Percentiles rank a stretch among this genome's conserved stretches.
phyloP scores from a whole-genome alignment of 495 filamentous ascomycete genomes.

The Penicillium lagena region DNA sequence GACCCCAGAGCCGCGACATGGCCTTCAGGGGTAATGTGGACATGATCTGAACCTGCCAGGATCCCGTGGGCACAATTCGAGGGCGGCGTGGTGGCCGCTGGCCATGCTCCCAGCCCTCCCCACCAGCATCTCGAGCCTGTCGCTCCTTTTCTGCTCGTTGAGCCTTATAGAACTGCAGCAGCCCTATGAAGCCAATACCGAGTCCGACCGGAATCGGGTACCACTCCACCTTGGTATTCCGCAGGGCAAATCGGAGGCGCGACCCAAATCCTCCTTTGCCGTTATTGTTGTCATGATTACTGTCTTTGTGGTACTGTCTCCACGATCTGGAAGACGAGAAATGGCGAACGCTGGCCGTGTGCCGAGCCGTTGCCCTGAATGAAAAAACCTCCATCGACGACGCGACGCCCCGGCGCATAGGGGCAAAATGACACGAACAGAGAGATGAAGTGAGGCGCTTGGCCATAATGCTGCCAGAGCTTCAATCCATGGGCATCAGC shows the following conservation, averaged over 20 bases:
- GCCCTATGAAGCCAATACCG: slow-evolving; percentile 80
- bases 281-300: slow-evolving; percentile 26
- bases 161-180: slow-evolving; percentile 76
- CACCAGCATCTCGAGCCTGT: slow-evolving; percentile 42
- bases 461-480: slow-evolving; percentile 27
- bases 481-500: slow-evolving; percentile 25
- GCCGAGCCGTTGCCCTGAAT: slow-evolving; percentile 33
- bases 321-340: slow-evolving; percentile 36
- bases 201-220: slow-evolving; percentile 90
- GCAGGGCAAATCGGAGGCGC: slow-evolving; percentile 54
- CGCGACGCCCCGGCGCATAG: slow-evolving; percentile 20
- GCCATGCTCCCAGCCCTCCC: slow-evolving; percentile 37
- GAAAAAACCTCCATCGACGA: slow-evolving; percentile 32
- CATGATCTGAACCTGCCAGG: slow-evolving; percentile 97
- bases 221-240: slow-evolving; percentile 81
- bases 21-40: slow-evolving; percentile 93
- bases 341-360: slow-evolving; percentile 26
- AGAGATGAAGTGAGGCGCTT: slow-evolving; percentile 28
- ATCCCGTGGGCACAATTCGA: slow-evolving; percentile 74
- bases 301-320: slow-evolving; percentile 30
- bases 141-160: slow-evolving; percentile 48
- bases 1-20: slow-evolving; percentile 86
- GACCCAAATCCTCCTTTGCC: slow-evolving; percentile 55
- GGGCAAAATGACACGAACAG: slow-evolving; percentile 20
- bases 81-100: slow-evolving; percentile 55